These are phyloP conservation scores for Isabelozyma pseudorhagii DNA, from an alignment of 805 yeast species.

Conservation along the genomic window DNA sequence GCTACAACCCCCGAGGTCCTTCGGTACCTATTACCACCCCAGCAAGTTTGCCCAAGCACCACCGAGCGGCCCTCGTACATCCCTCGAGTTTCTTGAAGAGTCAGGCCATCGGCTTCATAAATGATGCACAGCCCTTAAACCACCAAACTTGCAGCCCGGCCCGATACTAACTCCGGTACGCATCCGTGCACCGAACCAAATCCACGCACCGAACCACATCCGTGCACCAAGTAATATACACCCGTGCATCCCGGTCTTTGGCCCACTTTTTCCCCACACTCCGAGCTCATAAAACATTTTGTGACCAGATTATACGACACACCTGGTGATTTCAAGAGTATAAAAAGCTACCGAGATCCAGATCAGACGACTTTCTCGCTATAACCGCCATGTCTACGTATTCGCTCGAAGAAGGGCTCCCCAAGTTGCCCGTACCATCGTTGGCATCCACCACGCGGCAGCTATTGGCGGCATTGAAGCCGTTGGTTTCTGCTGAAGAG, in stretches of 20 bases:
- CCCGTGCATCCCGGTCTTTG: background rate
- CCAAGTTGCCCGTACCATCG: constrained; percentile 62
- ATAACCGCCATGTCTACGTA: constrained; percentile 2
- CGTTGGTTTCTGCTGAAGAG: constrained; percentile 54
- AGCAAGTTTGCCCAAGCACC: too few species aligned
- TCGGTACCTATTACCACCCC: too few species aligned
- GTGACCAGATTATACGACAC: background rate
- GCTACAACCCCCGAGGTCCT: too few species aligned
- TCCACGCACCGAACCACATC: background rate
- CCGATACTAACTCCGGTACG: too few species aligned
- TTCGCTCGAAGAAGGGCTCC: constrained; percentile 47
- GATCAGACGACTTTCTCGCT: background rate
- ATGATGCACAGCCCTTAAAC: too few species aligned
- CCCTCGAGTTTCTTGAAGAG: too few species aligned
- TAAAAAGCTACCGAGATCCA: background rate
- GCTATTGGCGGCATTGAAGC: constrained; percentile 54
- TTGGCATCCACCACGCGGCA: constrained; percentile 49
- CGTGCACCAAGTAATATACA: background rate
- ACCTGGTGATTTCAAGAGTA: background rate
- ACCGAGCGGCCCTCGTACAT: too few species aligned
- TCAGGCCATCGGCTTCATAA: too few species aligned
- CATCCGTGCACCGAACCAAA: too few species aligned
- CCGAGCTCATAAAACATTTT: background rate
- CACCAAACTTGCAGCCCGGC: too few species aligned
- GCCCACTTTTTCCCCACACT: background rate